Evolutionary conservation across 2,329 filamentous ascomycete genomes (phyloP), one percentile per base, ranked within the genome.

Genomic region (Epicoccum nigrum): DNA sequence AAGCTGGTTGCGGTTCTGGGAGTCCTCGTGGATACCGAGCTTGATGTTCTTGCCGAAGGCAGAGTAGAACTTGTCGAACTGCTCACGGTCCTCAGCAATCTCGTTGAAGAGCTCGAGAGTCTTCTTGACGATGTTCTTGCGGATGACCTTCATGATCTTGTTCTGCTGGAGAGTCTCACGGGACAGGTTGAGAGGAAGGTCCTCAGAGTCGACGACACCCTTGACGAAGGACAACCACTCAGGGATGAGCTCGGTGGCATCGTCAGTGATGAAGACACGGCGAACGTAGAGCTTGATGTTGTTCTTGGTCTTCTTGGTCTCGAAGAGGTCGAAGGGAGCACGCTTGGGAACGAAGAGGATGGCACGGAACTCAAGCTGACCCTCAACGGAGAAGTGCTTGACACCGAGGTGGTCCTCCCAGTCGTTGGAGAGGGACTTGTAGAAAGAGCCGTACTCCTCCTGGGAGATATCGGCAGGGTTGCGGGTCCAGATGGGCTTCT

Each of bases 131-230:
- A 99, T 96, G 88, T 99, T 99, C 92, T 99, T 99, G 88, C 95
- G 96, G 86, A 97, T 97, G 79, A 97, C 94, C 89, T 97, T 97
- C 94, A 97, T 97, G 85, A 99, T 99, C 92, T 97, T 97, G 90
- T 97, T 99, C 86, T 97, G 94, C 83, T 99, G 94, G 42, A 99
- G 91, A 52, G 93, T 97, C 88, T 99, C 94, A 89, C 94, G 94
- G 74, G 94, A 97, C 83, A 99, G 81, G 87, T 99, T 99, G 79
- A 99, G 89, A 69, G 94, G 94, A 59, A 99, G 89, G 78, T 99
- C 94, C 86, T 99, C 94, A 72, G 94, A 99, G 83, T 99, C 94
- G 78, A 99, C 94, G 70, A 99, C 94, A 88, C 94, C 94, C 90
- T 99, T 99, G 87, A 99, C 82, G 82, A 99, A 99, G 83, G 91